Percentiles rank a stretch among this genome's conserved stretches.
Evolutionary conservation across 129 eudicot species (phyloP).

Genomic region (Centella asiatica): DNA sequence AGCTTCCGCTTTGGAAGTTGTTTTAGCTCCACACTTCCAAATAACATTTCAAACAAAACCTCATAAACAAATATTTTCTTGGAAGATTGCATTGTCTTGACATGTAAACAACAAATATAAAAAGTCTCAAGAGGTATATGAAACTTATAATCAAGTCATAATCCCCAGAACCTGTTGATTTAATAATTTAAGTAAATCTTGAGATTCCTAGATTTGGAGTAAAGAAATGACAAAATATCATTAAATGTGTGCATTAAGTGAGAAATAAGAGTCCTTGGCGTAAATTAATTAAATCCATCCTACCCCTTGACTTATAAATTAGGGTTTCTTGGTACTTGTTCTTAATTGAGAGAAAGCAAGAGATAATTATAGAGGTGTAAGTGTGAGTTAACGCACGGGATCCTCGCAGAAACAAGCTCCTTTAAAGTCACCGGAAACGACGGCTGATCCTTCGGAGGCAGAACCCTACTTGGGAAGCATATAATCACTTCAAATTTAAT

Average conservation of each 20-base stretch:
- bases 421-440: slow-evolving; percentile 72
- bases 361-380: background rate
- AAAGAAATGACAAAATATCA: background rate
- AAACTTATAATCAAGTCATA: slow-evolving; percentile 20
- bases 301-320: slow-evolving; percentile 20
- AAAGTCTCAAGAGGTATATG: background rate
- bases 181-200: slow-evolving; percentile 18
- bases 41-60: slow-evolving; percentile 22
- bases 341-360: slow-evolving; percentile 10
- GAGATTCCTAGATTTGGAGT: slow-evolving; percentile 36
- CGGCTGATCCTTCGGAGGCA: slow-evolving; percentile 93
- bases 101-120: slow-evolving; percentile 10
- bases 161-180: slow-evolving; percentile 25
- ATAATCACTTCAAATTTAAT: slow-evolving; percentile 49
- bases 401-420: slow-evolving; percentile 34
- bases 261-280: slow-evolving; percentile 25
- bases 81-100: slow-evolving; percentile 45
- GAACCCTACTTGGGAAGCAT: slow-evolving; percentile 54
- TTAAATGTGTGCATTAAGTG: slow-evolving; percentile 9
- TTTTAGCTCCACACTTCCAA: slow-evolving; percentile 15
- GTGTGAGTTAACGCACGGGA: slow-evolving; percentile 18
- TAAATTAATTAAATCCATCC: slow-evolving; percentile 18
- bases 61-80: slow-evolving; percentile 16
- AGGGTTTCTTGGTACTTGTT: slow-evolving; percentile 47
- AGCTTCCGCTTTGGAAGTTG: slow-evolving; percentile 35